Percentiles rank a stretch among this genome's conserved stretches.
phyloP scores from a whole-genome alignment of 352 stramenopile species.

The Peronospora tabacina region DNA sequence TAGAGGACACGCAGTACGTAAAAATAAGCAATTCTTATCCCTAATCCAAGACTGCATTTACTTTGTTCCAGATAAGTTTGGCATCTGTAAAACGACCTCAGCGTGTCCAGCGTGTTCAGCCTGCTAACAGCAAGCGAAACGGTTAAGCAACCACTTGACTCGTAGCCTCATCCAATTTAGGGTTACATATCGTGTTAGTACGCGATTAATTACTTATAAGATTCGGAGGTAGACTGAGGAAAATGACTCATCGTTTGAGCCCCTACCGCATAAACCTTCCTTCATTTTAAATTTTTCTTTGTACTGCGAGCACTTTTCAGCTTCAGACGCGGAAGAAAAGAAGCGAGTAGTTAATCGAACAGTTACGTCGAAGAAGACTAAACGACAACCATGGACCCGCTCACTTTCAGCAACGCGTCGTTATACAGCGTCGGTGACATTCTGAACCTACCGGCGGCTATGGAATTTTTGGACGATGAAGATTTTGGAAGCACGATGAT shows the following conservation, averaged over 20 bases:
- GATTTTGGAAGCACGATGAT: conserved; percentile 65
- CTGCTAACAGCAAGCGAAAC: background rate
- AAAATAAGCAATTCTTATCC: background rate
- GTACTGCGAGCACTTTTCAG: conserved; percentile 19
- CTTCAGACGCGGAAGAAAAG: background rate
- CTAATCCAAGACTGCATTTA: background rate
- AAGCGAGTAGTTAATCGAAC: background rate
- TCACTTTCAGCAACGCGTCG: conserved; percentile 13
- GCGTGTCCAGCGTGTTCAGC: background rate
- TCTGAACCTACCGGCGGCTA: conserved; percentile 35
- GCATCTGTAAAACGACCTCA: background rate
- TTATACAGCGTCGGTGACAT: conserved; percentile 37
- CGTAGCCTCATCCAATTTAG: conserved; percentile 6
- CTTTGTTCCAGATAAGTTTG: background rate
- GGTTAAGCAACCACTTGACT: background rate
- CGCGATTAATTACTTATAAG: conserved; percentile 6
- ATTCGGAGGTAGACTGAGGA: conserved; percentile 2
- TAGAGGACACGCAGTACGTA: too few relatives aligned
- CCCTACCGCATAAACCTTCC: conserved; percentile 2
- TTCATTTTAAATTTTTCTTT: conserved; percentile 25
- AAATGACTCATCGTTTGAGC: conserved; percentile 3
- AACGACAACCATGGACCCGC: conserved; percentile 19
- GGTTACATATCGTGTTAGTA: background rate
- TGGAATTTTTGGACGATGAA: conserved; percentile 49
- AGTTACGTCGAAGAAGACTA: background rate